Conservation (phyloP, 306 rosid species). For the Cucurbita argyrosperma region DNA sequence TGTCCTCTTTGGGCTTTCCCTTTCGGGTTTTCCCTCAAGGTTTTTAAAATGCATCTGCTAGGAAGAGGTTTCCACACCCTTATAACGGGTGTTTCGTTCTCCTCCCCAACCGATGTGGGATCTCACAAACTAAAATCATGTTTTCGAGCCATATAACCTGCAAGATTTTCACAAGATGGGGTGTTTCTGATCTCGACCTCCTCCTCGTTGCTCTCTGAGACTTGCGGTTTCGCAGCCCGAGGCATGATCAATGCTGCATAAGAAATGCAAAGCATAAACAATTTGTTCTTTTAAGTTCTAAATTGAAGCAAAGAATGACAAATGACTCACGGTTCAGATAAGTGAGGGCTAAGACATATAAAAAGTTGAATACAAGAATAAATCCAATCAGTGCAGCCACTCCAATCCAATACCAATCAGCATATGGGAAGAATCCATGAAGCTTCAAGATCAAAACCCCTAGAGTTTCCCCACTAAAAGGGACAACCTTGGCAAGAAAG, state of each 20-base stretch:
- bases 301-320: background rate
- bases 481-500: slow-evolving; percentile 22
- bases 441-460: slow-evolving; percentile 35
- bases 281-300: background rate
- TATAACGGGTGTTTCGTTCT: too few relatives aligned
- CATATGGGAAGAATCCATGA: slow-evolving; percentile 33
- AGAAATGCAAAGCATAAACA: background rate
- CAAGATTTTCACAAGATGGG: background rate
- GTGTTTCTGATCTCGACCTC: background rate
- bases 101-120: too few relatives aligned
- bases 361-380: slow-evolving; percentile 25
- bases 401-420: slow-evolving; percentile 69
- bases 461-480: slow-evolving; percentile 21
- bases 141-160: background rate
- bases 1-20: too few relatives aligned
- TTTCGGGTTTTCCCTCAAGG: too few relatives aligned
- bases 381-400: slow-evolving; percentile 44
- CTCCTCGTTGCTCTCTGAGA: slow-evolving; percentile 4
- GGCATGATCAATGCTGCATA: slow-evolving; percentile 34
- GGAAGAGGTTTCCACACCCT: too few relatives aligned
- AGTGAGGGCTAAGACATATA: slow-evolving; percentile 32
- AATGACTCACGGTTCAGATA: slow-evolving; percentile 36
- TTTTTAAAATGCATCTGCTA: too few relatives aligned
- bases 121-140: background rate
- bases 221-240: slow-evolving; percentile 19